phyloP scores from a whole-genome alignment of 1,284 basidiomycete species.

The Peniophora sp. region DNA sequence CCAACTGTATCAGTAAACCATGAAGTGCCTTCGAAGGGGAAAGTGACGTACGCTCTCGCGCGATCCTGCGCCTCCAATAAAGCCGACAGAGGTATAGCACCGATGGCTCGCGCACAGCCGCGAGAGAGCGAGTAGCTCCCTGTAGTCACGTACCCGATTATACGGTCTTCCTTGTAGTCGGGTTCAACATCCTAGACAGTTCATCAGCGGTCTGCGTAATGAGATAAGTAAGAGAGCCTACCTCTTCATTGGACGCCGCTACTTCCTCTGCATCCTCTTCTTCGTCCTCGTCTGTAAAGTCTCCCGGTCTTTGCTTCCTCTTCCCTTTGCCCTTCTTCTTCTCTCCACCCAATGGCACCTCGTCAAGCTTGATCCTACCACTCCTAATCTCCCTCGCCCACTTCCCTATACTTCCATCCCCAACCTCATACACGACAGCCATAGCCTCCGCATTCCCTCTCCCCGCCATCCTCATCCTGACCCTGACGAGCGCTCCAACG shows the following conservation, averaged over 20 bases:
- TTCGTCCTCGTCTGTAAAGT: constrained; percentile 18
- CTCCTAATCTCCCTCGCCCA: too few relatives aligned
- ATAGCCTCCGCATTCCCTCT: constrained; percentile 71
- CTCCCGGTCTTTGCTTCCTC: constrained; percentile 20
- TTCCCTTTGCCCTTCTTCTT: constrained; percentile 19
- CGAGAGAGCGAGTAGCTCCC: constrained; percentile 74
- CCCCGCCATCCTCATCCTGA: constrained; percentile 51
- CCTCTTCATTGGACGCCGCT: constrained; percentile 28
- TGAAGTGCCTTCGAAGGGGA: neutral
- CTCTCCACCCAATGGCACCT: too few relatives aligned
- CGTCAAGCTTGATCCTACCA: too few relatives aligned
- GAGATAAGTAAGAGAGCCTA: neutral
- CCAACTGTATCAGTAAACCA: neutral
- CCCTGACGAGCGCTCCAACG: constrained; percentile 53
- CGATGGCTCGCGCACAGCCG: constrained; percentile 70
- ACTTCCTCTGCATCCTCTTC: constrained; percentile 31
- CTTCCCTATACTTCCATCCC: constrained; percentile 37
- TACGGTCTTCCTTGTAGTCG: too few relatives aligned
- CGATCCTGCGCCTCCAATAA: constrained; percentile 48
- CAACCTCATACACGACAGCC: constrained; percentile 59
- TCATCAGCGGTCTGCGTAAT: constrained; percentile 12
- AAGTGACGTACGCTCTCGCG: constrained; percentile 34
- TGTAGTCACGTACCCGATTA: constrained; percentile 76
- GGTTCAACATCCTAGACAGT: too few relatives aligned
- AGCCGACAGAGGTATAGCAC: constrained; percentile 50